Conservation (phyloP, 2,329 filamentous ascomycete species). For the Diaporthe australafricana region DNA sequence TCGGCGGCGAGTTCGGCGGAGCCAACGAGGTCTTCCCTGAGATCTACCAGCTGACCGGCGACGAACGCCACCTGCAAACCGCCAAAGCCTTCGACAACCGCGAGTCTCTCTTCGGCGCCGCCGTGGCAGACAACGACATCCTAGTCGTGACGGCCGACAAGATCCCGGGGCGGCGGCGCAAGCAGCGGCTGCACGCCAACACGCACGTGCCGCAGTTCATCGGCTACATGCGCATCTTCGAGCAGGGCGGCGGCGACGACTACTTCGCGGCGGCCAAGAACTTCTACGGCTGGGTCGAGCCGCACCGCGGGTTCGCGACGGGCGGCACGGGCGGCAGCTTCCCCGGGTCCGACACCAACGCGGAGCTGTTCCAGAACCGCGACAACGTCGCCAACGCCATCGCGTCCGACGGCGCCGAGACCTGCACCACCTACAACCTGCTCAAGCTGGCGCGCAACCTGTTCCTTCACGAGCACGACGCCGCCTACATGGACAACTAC, state of each 20-base stretch:
- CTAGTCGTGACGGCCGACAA: slow-evolving; percentile 44
- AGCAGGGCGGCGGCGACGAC: slow-evolving; percentile 45
- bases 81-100: slow-evolving; percentile 49
- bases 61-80: slow-evolving; percentile 44
- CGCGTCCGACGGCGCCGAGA: slow-evolving; percentile 44
- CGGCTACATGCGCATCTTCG: slow-evolving; percentile 46
- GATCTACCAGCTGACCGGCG: slow-evolving; percentile 47
- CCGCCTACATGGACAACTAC: slow-evolving; percentile 49
- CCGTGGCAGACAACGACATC: slow-evolving; percentile 46
- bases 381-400: slow-evolving; percentile 49
- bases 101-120: slow-evolving; percentile 46
- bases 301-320: slow-evolving; percentile 46
- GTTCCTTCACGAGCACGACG: slow-evolving; percentile 47
- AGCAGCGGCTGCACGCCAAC: slow-evolving; percentile 47
- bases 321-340: slow-evolving; percentile 47
- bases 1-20: slow-evolving; percentile 47
- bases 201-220: slow-evolving; percentile 48
- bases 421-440: slow-evolving; percentile 48
- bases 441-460: slow-evolving; percentile 48
- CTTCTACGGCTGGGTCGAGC: slow-evolving; percentile 49
- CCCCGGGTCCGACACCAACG: slow-evolving; percentile 46
- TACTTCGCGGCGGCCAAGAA: slow-evolving; percentile 47
- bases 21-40: slow-evolving; percentile 49
- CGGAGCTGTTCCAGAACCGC: slow-evolving; percentile 49
- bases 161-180: slow-evolving; percentile 45